These are phyloP conservation scores for Tuber indicum DNA, from an alignment of 495 filamentous ascomycete genomes.

Conservation along the genomic window DNA sequence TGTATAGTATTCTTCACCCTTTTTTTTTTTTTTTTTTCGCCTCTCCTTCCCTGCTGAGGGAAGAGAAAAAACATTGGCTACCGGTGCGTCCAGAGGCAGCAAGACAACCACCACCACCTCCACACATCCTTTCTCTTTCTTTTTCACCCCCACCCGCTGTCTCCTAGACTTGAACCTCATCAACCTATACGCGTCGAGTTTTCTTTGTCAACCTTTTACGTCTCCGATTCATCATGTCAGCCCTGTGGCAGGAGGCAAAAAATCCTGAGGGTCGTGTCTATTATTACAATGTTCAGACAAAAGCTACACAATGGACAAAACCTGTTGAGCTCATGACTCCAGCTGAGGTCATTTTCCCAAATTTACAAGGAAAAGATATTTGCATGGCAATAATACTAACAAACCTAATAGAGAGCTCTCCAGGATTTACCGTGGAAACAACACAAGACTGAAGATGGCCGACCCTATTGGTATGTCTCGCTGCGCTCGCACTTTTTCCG, in stretches of 20 bases:
- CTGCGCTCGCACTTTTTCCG: conserved; percentile 16
- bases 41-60: conserved; percentile 16
- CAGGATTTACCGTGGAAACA: conserved; percentile 87
- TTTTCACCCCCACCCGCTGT: conserved; percentile 13
- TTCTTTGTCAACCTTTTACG: conserved; percentile 13
- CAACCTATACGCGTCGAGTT: conserved; percentile 32
- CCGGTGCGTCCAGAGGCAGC: not conserved
- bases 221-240: conserved; percentile 51
- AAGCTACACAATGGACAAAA: conserved; percentile 89
- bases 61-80: conserved; percentile 13
- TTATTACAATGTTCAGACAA: conserved; percentile 83
- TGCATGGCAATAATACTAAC: not conserved
- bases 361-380: not conserved
- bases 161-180: conserved; percentile 31
- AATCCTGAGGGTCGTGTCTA: conserved; percentile 78
- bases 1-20: not conserved
- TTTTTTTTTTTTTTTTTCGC: conserved; percentile 12
- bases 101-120: conserved; percentile 40
- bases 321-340: conserved; percentile 81
- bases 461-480: conserved; percentile 70
- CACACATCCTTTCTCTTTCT: conserved; percentile 40
- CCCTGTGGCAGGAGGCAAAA: conserved; percentile 75
- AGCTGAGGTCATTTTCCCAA: conserved; percentile 57
- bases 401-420: conserved; percentile 51
- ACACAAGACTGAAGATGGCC: conserved; percentile 74